A percentile compares a stretch with the other conserved stretches of the same genome.
Conservation (phyloP, 139 green algal species). For the Pleodorina starrii region DNA sequence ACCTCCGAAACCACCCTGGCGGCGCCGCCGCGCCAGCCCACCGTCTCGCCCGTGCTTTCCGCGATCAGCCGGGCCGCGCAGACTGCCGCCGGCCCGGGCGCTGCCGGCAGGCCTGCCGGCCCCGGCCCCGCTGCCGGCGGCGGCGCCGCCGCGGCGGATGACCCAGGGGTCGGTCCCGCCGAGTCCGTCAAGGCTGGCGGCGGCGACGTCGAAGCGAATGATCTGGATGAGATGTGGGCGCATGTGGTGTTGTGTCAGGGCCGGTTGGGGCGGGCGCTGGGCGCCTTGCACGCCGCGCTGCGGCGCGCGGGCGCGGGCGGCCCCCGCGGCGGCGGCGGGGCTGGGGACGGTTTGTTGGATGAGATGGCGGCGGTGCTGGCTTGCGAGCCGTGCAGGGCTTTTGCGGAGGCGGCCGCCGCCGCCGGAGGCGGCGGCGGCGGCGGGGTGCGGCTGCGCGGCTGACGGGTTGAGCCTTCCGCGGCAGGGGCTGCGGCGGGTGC, state of each 20-base stretch:
- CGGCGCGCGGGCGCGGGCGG: neutral
- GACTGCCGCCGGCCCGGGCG: neutral
- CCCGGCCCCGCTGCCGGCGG: neutral
- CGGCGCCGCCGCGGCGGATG: neutral
- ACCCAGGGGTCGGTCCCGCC: too few relatives aligned
- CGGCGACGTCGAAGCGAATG: neutral
- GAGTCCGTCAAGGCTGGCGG: too few relatives aligned
- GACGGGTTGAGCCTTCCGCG: too few relatives aligned
- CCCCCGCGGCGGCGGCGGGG: too few relatives aligned
- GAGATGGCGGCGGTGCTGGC: conserved; percentile 40
- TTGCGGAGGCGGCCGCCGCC: neutral
- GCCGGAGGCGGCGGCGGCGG: neutral
- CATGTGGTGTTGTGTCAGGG: neutral
- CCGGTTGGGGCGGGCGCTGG: conserved; percentile 21
- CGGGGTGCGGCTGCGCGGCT: too few relatives aligned
- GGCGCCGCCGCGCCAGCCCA: conserved; percentile 5
- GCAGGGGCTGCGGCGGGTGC: too few relatives aligned
- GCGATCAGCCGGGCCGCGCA: neutral
- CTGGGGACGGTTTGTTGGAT: neutral
- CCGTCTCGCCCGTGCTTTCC: neutral
- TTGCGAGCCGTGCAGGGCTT: neutral
- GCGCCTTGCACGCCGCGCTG: neutral
- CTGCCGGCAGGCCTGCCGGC: neutral
- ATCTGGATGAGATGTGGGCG: conserved; percentile 14
- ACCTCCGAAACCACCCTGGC: neutral